Base-by-base conservation (phyloP, 2,329 filamentous ascomycete species). In the Ophiostoma ulmi region DNA sequence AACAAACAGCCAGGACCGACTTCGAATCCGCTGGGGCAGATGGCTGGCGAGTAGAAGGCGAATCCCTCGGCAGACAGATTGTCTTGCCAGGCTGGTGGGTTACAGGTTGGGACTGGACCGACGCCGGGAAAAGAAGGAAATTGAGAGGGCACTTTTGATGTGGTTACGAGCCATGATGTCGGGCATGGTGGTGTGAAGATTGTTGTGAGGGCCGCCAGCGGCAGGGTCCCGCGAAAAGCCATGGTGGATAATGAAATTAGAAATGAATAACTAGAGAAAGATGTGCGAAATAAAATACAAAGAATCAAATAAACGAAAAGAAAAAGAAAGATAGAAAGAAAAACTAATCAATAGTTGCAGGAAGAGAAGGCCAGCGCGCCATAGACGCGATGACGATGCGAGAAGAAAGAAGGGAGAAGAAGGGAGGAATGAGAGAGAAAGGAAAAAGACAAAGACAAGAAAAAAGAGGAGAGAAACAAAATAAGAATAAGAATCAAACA, bases 131-230 rank as follows among this genome's bases (percentile, higher is more conserved):
- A 73, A 76, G 79, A 61, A 78, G 81, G 80, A 69, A 77, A 79
- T 72, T 82, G 80, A 3, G 80, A 82, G 0, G 78, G 80, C 52
- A 78, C 69, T 72, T 78, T 78, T 36, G 77, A 78, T 1, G 80
- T 81, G 36, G 79, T 80, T 61, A 81, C 67, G n/a, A 82, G 76
- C 80, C 80, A 82, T 11, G 78, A 77, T 13, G 76, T 79, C 44
- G 78, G 66, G 72, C 81, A 82, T 5, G 80, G 78, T 7, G 79
- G 80, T 35, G 75, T 79, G 74, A 82, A 82, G 63, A 82, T 73
- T 64, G 80, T 80, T 31, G 80, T 81, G 67, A 82, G 77, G 14
- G 80, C 77, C 48, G 79, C 78, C 52, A 82, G 76, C 69, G 77
- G 76, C 67, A 74, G 72, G 35, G 77, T 76, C 73, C 76, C 76